These are phyloP conservation scores for Herpetospermum pedunculosum DNA, from an alignment of 306 rosid genomes.

Conservation along the genomic window DNA sequence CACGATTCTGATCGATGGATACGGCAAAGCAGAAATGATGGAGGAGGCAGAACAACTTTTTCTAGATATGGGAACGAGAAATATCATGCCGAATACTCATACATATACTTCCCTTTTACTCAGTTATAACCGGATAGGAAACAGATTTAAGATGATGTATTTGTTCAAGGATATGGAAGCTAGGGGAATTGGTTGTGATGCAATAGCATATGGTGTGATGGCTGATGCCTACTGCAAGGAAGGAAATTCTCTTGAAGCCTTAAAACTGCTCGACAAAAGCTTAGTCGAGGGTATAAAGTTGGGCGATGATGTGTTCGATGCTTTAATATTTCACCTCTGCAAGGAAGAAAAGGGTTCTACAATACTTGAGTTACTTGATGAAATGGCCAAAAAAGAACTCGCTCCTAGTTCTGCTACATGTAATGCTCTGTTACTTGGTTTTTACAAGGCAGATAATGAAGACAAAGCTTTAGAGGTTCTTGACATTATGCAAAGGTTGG, in stretches of 20 bases:
- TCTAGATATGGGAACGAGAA: conserved; percentile 23
- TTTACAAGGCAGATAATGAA: conserved; percentile 12
- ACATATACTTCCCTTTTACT: conserved; percentile 29
- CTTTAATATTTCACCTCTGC: conserved; percentile 17
- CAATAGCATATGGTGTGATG: conserved; percentile 14
- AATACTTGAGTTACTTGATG: conserved; percentile 20
- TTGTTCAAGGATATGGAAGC: conserved; percentile 29
- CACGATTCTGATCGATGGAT: conserved; percentile 23
- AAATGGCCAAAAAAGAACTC: conserved; percentile 19
- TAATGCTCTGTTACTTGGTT: conserved; percentile 18
- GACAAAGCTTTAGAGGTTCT: conserved; percentile 25
- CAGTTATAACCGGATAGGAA: conserved; percentile 23
- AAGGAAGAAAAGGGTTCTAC: conserved; percentile 3
- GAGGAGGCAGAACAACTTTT: conserved; percentile 28
- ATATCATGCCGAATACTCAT: conserved; percentile 13
- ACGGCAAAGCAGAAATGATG: conserved; percentile 21
- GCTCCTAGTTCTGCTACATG: conserved; percentile 16
- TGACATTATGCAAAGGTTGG: conserved; percentile 21
- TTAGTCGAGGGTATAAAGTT: conserved; percentile 15
- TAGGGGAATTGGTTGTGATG: conserved; percentile 22
- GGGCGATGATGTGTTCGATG: conserved; percentile 6
- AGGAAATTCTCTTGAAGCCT: conserved; percentile 17
- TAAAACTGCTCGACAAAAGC: conserved; percentile 23
- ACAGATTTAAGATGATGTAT: conserved; percentile 16
- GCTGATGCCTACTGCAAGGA: conserved; percentile 30